These are phyloP conservation scores for Venturia oleaginea DNA, from an alignment of 2,329 filamentous ascomycete species.

Conservation along the genomic window DNA sequence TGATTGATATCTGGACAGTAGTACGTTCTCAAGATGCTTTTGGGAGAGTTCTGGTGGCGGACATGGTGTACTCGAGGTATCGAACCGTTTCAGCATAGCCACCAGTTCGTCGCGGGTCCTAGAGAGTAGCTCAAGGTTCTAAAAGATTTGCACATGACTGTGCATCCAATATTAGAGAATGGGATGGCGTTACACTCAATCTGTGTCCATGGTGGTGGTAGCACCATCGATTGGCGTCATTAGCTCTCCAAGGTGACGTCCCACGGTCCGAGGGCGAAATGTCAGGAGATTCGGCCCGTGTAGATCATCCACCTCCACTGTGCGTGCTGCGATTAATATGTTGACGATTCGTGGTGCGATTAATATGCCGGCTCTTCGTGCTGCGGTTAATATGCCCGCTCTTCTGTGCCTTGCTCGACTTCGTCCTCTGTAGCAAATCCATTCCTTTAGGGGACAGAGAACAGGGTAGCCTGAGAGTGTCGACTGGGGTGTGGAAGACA, in stretches of 20 bases:
- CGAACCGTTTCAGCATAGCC: not conserved
- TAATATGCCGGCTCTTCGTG: too few relatives aligned
- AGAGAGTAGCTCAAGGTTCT: not conserved
- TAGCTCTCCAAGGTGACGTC: not conserved
- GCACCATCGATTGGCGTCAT: not conserved
- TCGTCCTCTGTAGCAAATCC: too few relatives aligned
- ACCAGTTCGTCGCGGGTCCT: not conserved
- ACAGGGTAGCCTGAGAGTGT: too few relatives aligned
- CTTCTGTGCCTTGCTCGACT: too few relatives aligned
- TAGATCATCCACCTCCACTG: not conserved
- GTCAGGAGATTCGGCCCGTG: not conserved
- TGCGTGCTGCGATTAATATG: too few relatives aligned
- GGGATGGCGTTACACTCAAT: not conserved
- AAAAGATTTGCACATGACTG: not conserved
- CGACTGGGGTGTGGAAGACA: too few relatives aligned
- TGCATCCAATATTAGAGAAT: not conserved
- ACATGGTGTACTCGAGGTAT: not conserved
- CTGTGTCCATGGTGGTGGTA: not conserved
- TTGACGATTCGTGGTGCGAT: too few relatives aligned
- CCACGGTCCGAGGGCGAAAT: not conserved
- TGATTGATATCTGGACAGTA: too few relatives aligned
- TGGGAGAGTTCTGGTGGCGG: not conserved
- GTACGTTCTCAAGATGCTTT: not conserved
- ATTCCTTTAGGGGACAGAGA: too few relatives aligned
- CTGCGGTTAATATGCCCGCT: too few relatives aligned